Evolutionary conservation across 805 yeast genomes (phyloP), one percentile per base, ranked within the genome.

Genomic region (Metschnikowia arizonensis): DNA sequence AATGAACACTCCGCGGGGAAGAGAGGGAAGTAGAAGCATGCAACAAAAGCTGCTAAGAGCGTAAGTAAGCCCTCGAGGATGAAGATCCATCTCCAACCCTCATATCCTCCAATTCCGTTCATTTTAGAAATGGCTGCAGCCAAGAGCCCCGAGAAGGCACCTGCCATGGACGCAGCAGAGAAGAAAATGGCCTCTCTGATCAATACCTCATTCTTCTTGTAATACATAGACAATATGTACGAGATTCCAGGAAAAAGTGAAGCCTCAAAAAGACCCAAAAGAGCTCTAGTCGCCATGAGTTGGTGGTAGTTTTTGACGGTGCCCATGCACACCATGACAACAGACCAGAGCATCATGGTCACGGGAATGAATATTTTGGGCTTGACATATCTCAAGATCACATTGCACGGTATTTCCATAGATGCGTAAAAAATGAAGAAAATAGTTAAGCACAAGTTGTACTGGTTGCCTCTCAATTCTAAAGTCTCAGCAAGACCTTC

Each of bases 191-290:
- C 74, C 61, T 81, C 83, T 42, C 91, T 66, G 58, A 81, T 76
- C 64, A 83, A 88, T 10, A 88, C 76, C 61, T 84, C 90, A 14
- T 63, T 63, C 42, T 82, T 74, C 31, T 79, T 68, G 63, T 84
- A 84, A 68, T 81, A 84, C 63, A 79, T 78, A 31, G 85, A 72
- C 56, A 84, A 69, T 46, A 84, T 71, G 61, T 83, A 85, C 61
- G 85, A 85, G 52, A 85, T 79, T 17, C 87, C 83, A 1, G 90
- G 90, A 67, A 83, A 84, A 55, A 84, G 77, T 31, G 88, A 83
- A 26, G 85, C 75, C 63, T 85, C 91, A 49, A 81, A 75, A 32
- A 81, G 58, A 49, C 91, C 91, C 17, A 84, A 69, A 33, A 85
- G 67, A 49, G 83, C 75, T 44, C 91, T 76, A 43, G 85, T 77